These are phyloP conservation scores for Graphilbum fragrans DNA, from an alignment of 2,329 filamentous ascomycete species.

Conservation along the genomic window DNA sequence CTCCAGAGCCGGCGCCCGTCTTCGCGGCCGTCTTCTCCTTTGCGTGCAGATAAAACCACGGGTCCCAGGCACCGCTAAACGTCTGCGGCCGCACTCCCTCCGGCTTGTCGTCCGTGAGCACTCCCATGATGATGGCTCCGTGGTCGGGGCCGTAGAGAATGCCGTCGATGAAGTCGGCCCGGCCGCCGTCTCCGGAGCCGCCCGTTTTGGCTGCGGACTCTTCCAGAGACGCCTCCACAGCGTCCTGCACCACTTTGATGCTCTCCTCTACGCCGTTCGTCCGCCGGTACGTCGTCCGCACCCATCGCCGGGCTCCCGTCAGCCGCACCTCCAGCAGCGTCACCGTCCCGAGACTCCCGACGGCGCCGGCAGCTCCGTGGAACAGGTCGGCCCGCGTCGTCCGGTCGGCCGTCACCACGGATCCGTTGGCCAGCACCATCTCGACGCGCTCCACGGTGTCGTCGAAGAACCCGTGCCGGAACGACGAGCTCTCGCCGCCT, in stretches of 20 bases:
- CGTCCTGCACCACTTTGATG: conserved; percentile 33
- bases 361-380: conserved; percentile 49
- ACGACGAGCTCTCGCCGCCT: conserved; percentile 58
- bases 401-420: conserved; percentile 36
- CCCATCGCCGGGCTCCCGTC: conserved; percentile 45
- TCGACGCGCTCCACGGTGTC: conserved; percentile 50
- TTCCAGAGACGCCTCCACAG: conserved; percentile 20
- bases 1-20: conserved; percentile 26
- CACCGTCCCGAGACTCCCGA: conserved; percentile 55
- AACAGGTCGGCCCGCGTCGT: conserved; percentile 44
- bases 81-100: conserved; percentile 30
- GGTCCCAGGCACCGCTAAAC: conserved; percentile 47
- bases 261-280: conserved; percentile 34
- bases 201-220: no score
- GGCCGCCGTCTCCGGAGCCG: conserved; percentile 4
- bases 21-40: neutral
- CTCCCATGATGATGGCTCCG: conserved; percentile 54
- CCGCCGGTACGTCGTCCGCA: conserved; percentile 49
- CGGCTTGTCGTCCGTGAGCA: conserved; percentile 41
- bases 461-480: conserved; percentile 60
- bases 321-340: conserved; percentile 54
- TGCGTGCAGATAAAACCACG: conserved; percentile 67
- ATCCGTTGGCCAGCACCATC: conserved; percentile 57
- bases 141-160: conserved; percentile 50
- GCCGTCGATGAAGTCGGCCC: conserved; percentile 57